Percentiles rank a stretch among this genome's conserved stretches.
Evolutionary conservation across 164 flowering plant species (phyloP).

Genomic region (Umbellularia californica): DNA sequence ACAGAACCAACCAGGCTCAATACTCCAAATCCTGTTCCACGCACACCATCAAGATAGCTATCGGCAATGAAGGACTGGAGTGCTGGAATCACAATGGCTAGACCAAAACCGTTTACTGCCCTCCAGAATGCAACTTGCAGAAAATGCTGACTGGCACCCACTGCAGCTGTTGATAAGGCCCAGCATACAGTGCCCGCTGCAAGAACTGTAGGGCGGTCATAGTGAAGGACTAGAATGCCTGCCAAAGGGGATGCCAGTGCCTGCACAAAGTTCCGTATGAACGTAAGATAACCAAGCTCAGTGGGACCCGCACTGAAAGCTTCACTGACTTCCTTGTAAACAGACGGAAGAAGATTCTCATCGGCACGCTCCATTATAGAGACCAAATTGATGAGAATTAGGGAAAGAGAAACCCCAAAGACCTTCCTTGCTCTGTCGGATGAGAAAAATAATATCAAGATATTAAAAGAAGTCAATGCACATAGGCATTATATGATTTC

Average conservation of each 20-base stretch:
- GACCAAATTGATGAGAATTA: slow-evolving; percentile 87
- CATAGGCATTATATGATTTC: neutral
- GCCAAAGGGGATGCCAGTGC: slow-evolving; percentile 85
- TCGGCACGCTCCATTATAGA: slow-evolving; percentile 96
- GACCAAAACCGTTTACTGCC: slow-evolving; percentile 85
- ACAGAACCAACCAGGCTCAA: slow-evolving; percentile 68
- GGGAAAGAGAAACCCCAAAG: slow-evolving; percentile 80
- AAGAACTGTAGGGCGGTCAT: slow-evolving; percentile 86
- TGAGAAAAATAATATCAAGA: slow-evolving; percentile 11
- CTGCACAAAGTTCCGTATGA: slow-evolving; percentile 75
- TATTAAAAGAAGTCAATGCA: slow-evolving; percentile 3
- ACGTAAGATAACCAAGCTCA: slow-evolving; percentile 89
- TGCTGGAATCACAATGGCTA: slow-evolving; percentile 96
- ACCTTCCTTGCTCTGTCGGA: slow-evolving; percentile 48
- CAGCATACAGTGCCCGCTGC: slow-evolving; percentile 81
- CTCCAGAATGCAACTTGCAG: slow-evolving; percentile 87
- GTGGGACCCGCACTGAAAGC: slow-evolving; percentile 83
- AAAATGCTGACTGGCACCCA: slow-evolving; percentile 65
- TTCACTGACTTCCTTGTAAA: slow-evolving; percentile 97
- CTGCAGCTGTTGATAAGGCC: slow-evolving; percentile 98
- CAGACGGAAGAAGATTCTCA: slow-evolving; percentile 90
- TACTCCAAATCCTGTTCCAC: slow-evolving; percentile 90
- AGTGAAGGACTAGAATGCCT: slow-evolving; percentile 64
- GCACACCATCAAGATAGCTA: slow-evolving; percentile 71
- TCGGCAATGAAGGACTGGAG: slow-evolving; percentile 96